A percentile compares a stretch with the other conserved stretches of the same genome.
Conservation (phyloP, 495 filamentous ascomycete species). For the Hyaloscypha variabilis region DNA sequence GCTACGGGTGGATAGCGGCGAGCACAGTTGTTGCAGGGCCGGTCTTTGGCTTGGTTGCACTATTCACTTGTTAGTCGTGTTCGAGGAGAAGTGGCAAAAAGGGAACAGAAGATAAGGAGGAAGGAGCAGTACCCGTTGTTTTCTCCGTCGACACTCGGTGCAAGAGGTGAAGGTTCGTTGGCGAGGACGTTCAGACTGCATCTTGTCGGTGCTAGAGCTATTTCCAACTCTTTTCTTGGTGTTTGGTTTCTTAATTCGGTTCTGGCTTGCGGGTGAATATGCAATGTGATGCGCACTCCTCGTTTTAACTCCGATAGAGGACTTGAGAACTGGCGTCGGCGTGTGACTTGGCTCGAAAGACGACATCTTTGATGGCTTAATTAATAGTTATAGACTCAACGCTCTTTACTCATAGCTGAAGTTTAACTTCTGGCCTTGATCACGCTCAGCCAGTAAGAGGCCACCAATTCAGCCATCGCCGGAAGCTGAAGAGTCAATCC, state of each 20-base stretch:
- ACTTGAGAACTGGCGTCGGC: no score
- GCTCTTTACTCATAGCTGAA: background rate
- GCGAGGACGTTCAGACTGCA: conserved; percentile 26
- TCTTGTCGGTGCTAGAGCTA: conserved; percentile 11
- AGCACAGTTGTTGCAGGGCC: conserved; percentile 31
- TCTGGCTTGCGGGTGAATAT: no score
- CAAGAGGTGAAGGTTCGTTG: conserved; percentile 31
- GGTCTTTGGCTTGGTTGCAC: conserved; percentile 34
- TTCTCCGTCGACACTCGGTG: conserved; percentile 31
- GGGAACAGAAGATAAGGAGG: no score
- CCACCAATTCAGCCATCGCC: background rate
- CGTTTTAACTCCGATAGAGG: background rate
- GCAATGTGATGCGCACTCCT: no score
- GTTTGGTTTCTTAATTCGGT: no score
- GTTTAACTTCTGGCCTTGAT: background rate
- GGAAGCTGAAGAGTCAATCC: background rate
- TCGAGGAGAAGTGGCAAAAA: background rate
- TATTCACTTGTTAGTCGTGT: background rate
- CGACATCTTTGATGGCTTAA: background rate
- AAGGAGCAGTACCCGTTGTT: conserved; percentile 26
- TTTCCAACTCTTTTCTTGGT: no score
- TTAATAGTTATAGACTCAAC: background rate
- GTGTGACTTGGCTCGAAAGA: no score
- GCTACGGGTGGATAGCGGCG: conserved; percentile 29
- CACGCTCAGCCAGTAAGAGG: background rate